Base-by-base conservation (phyloP, 768 basidiomycete genomes). In the Auriscalpium orientale region DNA sequence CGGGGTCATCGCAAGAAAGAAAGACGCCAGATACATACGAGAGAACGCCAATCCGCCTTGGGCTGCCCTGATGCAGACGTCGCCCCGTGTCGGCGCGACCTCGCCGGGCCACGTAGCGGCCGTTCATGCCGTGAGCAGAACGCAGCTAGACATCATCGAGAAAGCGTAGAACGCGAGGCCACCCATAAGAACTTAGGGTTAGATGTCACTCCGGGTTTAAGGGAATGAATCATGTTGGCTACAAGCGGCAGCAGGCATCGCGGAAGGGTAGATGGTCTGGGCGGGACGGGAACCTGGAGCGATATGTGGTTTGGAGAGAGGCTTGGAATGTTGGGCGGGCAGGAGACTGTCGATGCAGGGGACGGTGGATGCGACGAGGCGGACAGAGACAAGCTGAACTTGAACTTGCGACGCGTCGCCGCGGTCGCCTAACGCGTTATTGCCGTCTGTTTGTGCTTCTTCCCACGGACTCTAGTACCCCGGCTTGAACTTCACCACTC, bases 171-270 rank as follows among this genome's bases (percentile, higher is more conserved):
- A 56, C 49, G 51, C 22, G 40, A 58, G 34, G 54, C 20, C 47
- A 34, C 55, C 58, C 46, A 56, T n/a, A 35, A 49, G 21, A 33
- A 59, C 55, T 56, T 59, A 59, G 55, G 58, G 55, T 56, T 56
- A 59, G 58, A 60, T 60, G 51, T 40, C 58, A 60, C 51, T 47
- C 58, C 58, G 51, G 46, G 35, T 48, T 56, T 48, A 34, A 22
- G 28, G 56, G 56, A 54, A 60, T 54, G 53, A 45, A 48, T 54
- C 48, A 46, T 50, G 56, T 59, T 58, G 58, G 57, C 58, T 58
- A 43, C 37, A 47, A 16, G 49, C 49, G 53, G 38, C 13, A 37
- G 50, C 53, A 44, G 56, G n/a, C 46, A 35, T 58, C 3, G 38
- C 40, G 58, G 58, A 54, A 51, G 49, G 34, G 1, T 12, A 45